These are phyloP conservation scores for Acrasis kona DNA, from an alignment of 78 protist genomes.

Conservation along the genomic window DNA sequence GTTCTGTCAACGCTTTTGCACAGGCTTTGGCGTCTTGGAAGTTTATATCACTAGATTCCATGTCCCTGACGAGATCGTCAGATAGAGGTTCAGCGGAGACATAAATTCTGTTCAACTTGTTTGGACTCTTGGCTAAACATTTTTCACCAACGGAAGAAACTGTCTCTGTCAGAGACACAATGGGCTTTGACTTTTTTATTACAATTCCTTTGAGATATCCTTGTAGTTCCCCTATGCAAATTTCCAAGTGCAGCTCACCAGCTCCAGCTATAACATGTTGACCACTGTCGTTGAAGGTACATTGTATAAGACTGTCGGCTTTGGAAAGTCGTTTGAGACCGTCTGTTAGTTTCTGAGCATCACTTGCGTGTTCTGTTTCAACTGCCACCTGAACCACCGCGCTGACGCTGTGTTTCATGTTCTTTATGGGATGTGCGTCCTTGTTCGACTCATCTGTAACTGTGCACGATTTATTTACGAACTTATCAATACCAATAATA, in stretches of 20 bases:
- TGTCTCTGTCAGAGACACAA: conserved; percentile 94
- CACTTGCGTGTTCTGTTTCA: conserved; percentile 91
- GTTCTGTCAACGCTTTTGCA: conserved; percentile 65
- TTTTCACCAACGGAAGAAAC: conserved; percentile 56
- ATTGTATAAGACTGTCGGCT: conserved; percentile 86
- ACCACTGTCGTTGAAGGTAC: conserved; percentile 89
- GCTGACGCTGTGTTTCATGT: conserved; percentile 98
- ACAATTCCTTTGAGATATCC: conserved; percentile 75
- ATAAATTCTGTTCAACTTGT: conserved; percentile 99
- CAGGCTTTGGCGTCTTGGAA: conserved; percentile 56
- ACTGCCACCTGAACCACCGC: conserved; percentile 99
- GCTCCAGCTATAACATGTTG: conserved; percentile 99
- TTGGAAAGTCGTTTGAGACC: conserved; percentile 95
- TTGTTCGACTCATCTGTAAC: conserved; percentile 91
- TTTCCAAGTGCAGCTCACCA: conserved; percentile 98
- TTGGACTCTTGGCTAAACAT: conserved; percentile 96
- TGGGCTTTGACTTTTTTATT: conserved; percentile 92
- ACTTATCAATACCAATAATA: conserved; percentile 97
- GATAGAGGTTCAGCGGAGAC: conserved; percentile 74
- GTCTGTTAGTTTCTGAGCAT: conserved; percentile 93
- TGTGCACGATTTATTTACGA: conserved; percentile 95
- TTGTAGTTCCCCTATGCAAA: conserved; percentile 95
- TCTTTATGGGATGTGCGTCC: conserved; percentile 84
- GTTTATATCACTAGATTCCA: conserved; percentile 59
- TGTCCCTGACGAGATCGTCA: conserved; percentile 81